These are phyloP conservation scores for Capsella bursapastoris DNA, from an alignment of 345 rosid genomes.

Conservation along the genomic window DNA sequence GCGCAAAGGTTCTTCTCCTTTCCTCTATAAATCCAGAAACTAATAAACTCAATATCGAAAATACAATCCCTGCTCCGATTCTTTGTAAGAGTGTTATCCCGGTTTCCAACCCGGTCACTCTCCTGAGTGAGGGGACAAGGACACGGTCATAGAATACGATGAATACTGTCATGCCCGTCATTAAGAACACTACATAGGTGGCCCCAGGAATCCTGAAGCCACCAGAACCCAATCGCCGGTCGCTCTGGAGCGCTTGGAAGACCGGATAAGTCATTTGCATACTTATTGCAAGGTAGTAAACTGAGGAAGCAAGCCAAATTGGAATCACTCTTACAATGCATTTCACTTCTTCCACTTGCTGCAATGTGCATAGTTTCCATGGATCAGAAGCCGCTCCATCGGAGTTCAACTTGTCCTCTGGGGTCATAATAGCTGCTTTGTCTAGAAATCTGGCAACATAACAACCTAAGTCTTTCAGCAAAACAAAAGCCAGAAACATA, in stretches of 20 bases:
- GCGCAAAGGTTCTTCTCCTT: conserved; percentile 50
- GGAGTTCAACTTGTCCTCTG: conserved; percentile 45
- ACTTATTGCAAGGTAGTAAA: conserved; percentile 46
- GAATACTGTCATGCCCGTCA: conserved; percentile 57
- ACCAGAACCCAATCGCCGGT: conserved; percentile 54
- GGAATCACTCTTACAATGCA: conserved; percentile 65
- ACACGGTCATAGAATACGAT: conserved; percentile 60
- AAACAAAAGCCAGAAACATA: conserved; percentile 12
- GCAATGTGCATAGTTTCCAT: conserved; percentile 66
- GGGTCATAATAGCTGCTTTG: conserved; percentile 61
- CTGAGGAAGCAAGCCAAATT: conserved; percentile 56
- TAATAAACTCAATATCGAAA: conserved; percentile 48
- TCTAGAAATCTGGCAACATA: conserved; percentile 53
- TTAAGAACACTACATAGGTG: conserved; percentile 55
- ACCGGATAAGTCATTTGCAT: conserved; percentile 61
- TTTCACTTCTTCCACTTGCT: conserved; percentile 76
- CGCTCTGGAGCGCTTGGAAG: conserved; percentile 64
- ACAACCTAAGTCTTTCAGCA: conserved; percentile 10
- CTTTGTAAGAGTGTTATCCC: conserved; percentile 57
- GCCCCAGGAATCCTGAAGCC: conserved; percentile 60
- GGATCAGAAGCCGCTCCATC: conserved; percentile 59
- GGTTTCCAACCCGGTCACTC: conserved; percentile 49
- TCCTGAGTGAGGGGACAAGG: conserved; percentile 52
- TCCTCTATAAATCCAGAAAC: conserved; percentile 57
- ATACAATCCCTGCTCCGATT: conserved; percentile 52